Conservation (phyloP, 2,329 filamentous ascomycete species). For the Aspergillus sp. region DNA sequence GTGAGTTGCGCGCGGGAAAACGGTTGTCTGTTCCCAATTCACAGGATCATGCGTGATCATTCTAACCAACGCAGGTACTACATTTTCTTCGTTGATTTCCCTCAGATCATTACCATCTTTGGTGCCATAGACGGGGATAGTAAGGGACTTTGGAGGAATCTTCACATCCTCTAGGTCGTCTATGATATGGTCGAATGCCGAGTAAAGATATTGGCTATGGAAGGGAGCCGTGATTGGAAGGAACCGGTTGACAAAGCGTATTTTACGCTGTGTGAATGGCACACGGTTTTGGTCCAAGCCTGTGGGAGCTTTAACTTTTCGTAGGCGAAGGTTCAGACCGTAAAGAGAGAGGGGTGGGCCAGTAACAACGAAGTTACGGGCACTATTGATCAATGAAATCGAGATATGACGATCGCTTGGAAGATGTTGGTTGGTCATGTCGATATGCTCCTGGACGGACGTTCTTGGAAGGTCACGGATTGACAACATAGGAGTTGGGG, state of each 20-base stretch:
- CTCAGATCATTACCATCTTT: constrained; percentile 84
- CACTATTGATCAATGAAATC: constrained; percentile 95
- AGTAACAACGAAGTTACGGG: constrained; percentile 93
- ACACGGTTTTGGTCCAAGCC: constrained; percentile 93
- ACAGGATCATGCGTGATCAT: constrained; percentile 95
- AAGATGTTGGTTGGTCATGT: constrained; percentile 94
- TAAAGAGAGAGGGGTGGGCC: constrained; percentile 95
- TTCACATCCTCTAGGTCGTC: constrained; percentile 81
- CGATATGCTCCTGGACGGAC: constrained; percentile 93
- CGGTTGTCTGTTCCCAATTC: constrained; percentile 92
- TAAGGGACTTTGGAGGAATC: constrained; percentile 71
- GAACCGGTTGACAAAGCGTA: constrained; percentile 96
- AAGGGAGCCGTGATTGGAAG: constrained; percentile 96
- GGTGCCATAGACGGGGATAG: constrained; percentile 86
- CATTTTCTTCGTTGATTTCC: constrained; percentile 66
- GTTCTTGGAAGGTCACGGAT: constrained; percentile 87
- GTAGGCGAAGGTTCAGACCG: constrained; percentile 88
- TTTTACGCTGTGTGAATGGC: constrained; percentile 91
- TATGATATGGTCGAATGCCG: constrained; percentile 78
- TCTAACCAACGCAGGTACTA: constrained; percentile 81
- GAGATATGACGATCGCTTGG: constrained; percentile 89
- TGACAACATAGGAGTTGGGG: constrained; percentile 94
- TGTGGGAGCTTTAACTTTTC: constrained; percentile 97
- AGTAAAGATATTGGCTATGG: constrained; percentile 89
- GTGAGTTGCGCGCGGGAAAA: constrained; percentile 87